Conservation (phyloP, 202 grass and related monocot species). For the Bolboschoenoplectus hybrid region DNA sequence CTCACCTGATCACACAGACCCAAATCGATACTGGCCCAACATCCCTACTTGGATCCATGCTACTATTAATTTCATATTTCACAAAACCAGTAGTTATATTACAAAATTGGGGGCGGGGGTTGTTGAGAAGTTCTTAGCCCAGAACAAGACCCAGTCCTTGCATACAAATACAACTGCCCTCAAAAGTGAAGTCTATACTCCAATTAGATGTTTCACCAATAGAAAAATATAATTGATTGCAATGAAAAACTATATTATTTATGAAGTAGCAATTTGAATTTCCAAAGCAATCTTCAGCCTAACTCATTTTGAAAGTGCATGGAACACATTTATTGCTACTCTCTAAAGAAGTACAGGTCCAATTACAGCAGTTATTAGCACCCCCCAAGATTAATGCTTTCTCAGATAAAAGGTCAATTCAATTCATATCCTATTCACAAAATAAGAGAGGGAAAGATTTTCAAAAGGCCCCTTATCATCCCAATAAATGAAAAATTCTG, state of each 20-base stretch:
- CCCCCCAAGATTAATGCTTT: not conserved
- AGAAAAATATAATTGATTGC: not conserved
- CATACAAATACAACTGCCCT: conserved; percentile 20
- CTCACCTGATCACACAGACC: not conserved
- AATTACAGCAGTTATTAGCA: conserved; percentile 14
- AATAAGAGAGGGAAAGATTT: not conserved
- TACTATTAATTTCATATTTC: not conserved
- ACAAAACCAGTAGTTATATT: conserved; percentile 13
- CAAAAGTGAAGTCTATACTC: not conserved
- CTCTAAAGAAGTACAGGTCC: conserved; percentile 11
- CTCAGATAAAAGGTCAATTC: conserved; percentile 8
- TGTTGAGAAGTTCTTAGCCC: not conserved
- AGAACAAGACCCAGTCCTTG: not conserved
- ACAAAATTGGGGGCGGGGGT: not conserved
- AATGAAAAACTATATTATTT: conserved; percentile 1
- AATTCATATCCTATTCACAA: not conserved
- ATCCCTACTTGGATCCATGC: not conserved
- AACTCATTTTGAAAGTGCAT: not conserved
- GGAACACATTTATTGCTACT: not conserved
- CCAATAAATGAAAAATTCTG: not conserved
- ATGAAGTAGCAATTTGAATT: not conserved
- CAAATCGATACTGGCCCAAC: not conserved
- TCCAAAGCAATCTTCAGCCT: not conserved
- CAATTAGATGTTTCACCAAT: not conserved
- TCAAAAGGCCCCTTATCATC: not conserved